These are phyloP conservation scores for Hypholoma fasciculare DNA, from an alignment of 768 basidiomycete genomes.

Conservation along the genomic window DNA sequence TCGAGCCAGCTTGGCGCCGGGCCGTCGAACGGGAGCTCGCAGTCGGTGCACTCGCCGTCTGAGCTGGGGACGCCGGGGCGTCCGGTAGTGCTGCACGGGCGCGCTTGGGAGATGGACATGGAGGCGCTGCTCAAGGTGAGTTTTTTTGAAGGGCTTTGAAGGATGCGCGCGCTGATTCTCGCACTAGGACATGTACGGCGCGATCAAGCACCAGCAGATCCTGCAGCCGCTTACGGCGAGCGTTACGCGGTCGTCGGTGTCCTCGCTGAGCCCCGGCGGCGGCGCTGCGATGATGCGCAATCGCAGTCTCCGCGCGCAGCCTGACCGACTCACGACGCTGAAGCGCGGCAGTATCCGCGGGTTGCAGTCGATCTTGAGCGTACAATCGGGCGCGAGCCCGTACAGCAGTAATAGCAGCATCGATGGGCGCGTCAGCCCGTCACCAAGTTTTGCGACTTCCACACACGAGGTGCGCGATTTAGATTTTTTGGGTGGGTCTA, in stretches of 20 bases:
- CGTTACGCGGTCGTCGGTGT: constrained; percentile 46
- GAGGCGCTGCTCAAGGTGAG: constrained; percentile 81
- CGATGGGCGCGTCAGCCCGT: constrained; percentile 91
- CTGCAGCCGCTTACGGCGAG: constrained; percentile 70
- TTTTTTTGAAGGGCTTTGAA: background rate
- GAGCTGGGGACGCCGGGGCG: constrained; percentile 23
- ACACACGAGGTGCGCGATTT: constrained; percentile 65
- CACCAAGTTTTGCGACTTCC: constrained; percentile 91
- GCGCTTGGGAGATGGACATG: constrained; percentile 85
- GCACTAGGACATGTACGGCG: constrained; percentile 87
- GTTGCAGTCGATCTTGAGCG: constrained; percentile 72
- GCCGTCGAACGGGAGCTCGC: constrained; percentile 43
- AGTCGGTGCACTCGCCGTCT: constrained; percentile 40
- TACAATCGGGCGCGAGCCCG: constrained; percentile 69
- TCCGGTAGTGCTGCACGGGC: constrained; percentile 48
- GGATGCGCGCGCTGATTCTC: background rate
- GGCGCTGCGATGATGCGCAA: constrained; percentile 53
- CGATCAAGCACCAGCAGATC: constrained; percentile 90
- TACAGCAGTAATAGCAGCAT: constrained; percentile 84
- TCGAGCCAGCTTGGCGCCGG: constrained; percentile 30
- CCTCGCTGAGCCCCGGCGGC: constrained; percentile 59
- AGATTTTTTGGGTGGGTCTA: background rate
- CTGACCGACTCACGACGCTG: constrained; percentile 71
- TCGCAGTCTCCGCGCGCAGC: constrained; percentile 68
- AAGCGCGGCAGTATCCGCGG: constrained; percentile 95